Conservation (phyloP, 208 protist genomes). For the Leishmania amazonensis region DNA sequence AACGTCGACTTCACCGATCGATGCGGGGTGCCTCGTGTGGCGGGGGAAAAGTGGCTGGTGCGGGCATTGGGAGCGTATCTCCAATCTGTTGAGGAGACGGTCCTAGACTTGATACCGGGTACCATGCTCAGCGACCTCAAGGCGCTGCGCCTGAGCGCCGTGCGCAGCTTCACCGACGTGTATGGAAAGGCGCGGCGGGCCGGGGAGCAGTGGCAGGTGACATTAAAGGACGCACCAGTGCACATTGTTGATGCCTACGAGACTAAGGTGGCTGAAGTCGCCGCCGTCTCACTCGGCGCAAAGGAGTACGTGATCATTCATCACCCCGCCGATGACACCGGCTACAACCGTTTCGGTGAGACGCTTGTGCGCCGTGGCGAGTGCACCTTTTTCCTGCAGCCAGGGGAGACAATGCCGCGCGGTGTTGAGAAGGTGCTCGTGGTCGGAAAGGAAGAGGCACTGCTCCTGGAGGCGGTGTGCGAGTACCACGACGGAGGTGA, state of each 20-base stretch:
- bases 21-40: slow-evolving; percentile 49
- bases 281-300: slow-evolving; percentile 78
- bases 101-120: slow-evolving; percentile 70
- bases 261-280: slow-evolving; percentile 64
- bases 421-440: slow-evolving; percentile 88
- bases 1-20: slow-evolving; percentile 79
- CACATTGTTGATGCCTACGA: slow-evolving; percentile 91
- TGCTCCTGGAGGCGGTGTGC: slow-evolving; percentile 92
- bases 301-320: slow-evolving; percentile 94
- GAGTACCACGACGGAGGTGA: slow-evolving; percentile 59
- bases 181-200: slow-evolving; percentile 79
- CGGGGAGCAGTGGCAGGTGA: slow-evolving; percentile 91
- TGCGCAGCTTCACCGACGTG: slow-evolving; percentile 78
- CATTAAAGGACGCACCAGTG: slow-evolving; percentile 69
- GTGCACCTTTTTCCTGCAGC: slow-evolving; percentile 95
- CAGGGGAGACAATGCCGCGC: slow-evolving; percentile 89
- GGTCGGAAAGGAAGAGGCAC: slow-evolving; percentile 93
- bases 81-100: slow-evolving; percentile 84
- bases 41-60: slow-evolving; percentile 93
- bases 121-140: slow-evolving; percentile 74
- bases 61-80: slow-evolving; percentile 85
- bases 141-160: slow-evolving; percentile 85
- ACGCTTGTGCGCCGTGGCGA: slow-evolving; percentile 86
- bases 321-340: slow-evolving; percentile 81
- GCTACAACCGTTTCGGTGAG: slow-evolving; percentile 82